Evolutionary conservation across 371 early-diverging fungal species (phyloP).

Genomic region (Mortierella sp.): DNA sequence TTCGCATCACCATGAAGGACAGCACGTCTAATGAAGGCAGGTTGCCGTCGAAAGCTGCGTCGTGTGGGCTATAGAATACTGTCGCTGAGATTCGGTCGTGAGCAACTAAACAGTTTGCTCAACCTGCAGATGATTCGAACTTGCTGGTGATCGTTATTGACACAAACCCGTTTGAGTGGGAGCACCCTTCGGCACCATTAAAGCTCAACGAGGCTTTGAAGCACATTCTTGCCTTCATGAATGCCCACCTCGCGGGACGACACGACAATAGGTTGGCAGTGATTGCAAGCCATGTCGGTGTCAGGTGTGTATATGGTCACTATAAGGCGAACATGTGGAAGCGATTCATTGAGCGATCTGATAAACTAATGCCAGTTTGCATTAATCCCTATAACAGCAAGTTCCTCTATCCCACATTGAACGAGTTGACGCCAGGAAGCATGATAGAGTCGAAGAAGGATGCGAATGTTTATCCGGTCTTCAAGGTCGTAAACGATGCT

Average conservation of each 20-base stretch:
- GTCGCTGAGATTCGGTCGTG: not conserved
- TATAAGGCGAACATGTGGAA: too few relatives aligned
- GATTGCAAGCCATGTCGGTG: slow-evolving; percentile 73
- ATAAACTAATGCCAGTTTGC: too few relatives aligned
- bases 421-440: slow-evolving; percentile 46
- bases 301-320: too few relatives aligned
- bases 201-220: slow-evolving; percentile 75
- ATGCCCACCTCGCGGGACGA: slow-evolving; percentile 88
- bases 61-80: not conserved
- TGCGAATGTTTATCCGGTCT: slow-evolving; percentile 72
- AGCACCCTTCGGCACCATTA: slow-evolving; percentile 62
- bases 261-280: slow-evolving; percentile 85
- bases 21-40: slow-evolving; percentile 31
- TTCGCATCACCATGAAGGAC: slow-evolving; percentile 27
- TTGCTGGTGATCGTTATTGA: slow-evolving; percentile 81
- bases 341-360: too few relatives aligned
- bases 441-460: slow-evolving; percentile 43
- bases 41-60: not conserved
- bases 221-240: slow-evolving; percentile 84
- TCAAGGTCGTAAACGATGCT: slow-evolving; percentile 69
- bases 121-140: slow-evolving; percentile 71
- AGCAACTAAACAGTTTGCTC: not conserved
- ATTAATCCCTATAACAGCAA: too few relatives aligned
- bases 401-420: slow-evolving; percentile 65
- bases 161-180: slow-evolving; percentile 83